Evolutionary conservation across 164 flowering plant genomes (phyloP).

Genomic region (Santalum album): DNA sequence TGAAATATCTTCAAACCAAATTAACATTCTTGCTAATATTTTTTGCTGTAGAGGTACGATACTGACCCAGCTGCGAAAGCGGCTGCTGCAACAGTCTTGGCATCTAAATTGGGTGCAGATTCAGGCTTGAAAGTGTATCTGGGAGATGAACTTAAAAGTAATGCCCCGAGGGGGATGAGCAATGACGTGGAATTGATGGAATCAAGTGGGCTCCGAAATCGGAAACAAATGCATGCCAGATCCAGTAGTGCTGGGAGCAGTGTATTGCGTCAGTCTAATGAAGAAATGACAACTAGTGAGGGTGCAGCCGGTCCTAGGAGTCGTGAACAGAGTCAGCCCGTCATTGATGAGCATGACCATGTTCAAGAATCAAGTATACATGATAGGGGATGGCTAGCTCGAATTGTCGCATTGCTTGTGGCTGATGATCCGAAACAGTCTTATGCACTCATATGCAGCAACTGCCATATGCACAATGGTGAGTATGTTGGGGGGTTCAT

Average conservation of each 20-base stretch:
- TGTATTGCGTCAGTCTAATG: constrained; percentile 23
- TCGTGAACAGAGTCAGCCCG: constrained; percentile 27
- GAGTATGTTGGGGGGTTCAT: background rate
- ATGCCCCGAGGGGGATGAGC: constrained; percentile 53
- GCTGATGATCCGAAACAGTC: background rate
- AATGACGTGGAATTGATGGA: constrained; percentile 53
- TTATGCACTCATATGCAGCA: constrained; percentile 3
- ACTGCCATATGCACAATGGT: constrained; percentile 7
- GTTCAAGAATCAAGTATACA: constrained; percentile 25
- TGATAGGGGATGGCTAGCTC: constrained; percentile 4
- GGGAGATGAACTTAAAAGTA: constrained; percentile 43
- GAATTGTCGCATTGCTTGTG: constrained; percentile 2
- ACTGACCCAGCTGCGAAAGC: constrained; percentile 97
- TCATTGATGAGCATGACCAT: constrained; percentile 50
- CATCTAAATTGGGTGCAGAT: constrained; percentile 87
- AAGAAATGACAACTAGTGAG: constrained; percentile 20
- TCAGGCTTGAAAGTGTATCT: constrained; percentile 75
- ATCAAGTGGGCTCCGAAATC: constrained; percentile 58
- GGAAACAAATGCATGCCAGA: constrained; percentile 44
- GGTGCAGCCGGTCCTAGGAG: constrained; percentile 3
- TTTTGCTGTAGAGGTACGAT: constrained; percentile 62
- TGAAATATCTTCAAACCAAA: too few relatives aligned
- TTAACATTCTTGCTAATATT: constrained; percentile 3
- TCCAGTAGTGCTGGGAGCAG: constrained; percentile 41
- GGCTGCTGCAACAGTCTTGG: constrained; percentile 89